Conservation (phyloP, 352 stramenopile genomes). For the Blastocystis sp. region DNA sequence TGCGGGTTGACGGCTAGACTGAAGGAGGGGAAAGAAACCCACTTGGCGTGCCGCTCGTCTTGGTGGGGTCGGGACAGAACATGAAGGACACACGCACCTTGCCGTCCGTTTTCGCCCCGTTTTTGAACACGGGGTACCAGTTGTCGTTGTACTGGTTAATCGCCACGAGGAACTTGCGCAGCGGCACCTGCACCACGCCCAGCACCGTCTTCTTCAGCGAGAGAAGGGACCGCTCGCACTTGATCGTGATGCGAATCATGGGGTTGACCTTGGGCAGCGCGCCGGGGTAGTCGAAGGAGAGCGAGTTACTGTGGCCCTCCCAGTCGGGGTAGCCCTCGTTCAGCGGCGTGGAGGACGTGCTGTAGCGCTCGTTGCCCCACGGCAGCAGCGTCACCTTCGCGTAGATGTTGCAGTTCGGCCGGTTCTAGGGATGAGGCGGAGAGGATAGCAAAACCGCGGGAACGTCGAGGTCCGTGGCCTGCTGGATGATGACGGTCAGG, state of each 20-base stretch:
- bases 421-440: background rate
- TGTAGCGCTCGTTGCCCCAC: conserved; percentile 25
- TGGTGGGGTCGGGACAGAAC: background rate
- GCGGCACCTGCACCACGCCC: conserved; percentile 4
- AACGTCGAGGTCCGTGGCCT: background rate
- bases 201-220: conserved; percentile 5
- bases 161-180: background rate
- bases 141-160: conserved; percentile 32
- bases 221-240: background rate
- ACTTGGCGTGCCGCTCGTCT: background rate
- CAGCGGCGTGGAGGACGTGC: background rate
- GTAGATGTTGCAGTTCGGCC: conserved; percentile 9
- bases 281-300: conserved; percentile 35
- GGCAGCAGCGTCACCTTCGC: conserved; percentile 9
- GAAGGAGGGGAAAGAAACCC: background rate
- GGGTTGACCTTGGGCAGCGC: conserved; percentile 44
- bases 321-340: conserved; percentile 43
- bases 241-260: background rate
- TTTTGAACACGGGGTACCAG: conserved; percentile 1
- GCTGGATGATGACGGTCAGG: conserved; percentile 34
- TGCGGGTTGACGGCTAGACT: conserved; percentile 5
- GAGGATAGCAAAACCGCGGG: background rate
- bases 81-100: conserved; percentile 46
- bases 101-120: background rate
- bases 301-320: conserved; percentile 18